phyloP scores from a whole-genome alignment of 75 land plant genomes.

The Picea sitchensis region DNA sequence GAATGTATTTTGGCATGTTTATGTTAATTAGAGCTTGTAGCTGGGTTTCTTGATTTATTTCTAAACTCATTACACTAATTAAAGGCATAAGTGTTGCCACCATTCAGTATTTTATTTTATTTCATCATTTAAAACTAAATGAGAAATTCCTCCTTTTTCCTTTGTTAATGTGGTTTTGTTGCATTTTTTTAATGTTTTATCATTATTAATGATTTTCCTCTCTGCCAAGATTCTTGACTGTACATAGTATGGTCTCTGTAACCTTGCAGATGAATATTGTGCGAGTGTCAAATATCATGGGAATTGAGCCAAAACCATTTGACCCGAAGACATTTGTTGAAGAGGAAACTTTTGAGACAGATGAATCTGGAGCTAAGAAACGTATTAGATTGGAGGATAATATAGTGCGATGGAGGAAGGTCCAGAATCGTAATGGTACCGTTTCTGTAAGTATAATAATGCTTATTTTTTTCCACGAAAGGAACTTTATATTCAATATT shows the following conservation, averaged over 20 bases:
- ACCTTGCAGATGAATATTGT: constrained; percentile 84
- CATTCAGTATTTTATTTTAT: not conserved
- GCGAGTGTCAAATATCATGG: constrained; percentile 96
- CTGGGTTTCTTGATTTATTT: not conserved
- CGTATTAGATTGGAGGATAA: constrained; percentile 92
- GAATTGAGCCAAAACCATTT: constrained; percentile 91
- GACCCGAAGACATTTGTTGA: constrained; percentile 96
- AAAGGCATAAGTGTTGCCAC: not conserved
- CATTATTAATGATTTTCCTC: not conserved
- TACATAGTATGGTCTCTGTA: not conserved
- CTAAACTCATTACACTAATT: not conserved
- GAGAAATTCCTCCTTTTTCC: not conserved
- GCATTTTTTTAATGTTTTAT: not conserved
- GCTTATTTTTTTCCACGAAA: not conserved
- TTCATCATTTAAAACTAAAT: not conserved
- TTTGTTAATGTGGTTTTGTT: not conserved
- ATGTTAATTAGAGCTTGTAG: not conserved
- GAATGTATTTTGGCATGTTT: not conserved
- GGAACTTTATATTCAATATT: not conserved
- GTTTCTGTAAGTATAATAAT: constrained; percentile 54
- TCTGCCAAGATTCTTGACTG: not conserved
- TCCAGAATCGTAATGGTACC: constrained; percentile 68
- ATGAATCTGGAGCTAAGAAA: constrained; percentile 86
- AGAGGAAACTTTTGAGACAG: constrained; percentile 81
- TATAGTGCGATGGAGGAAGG: constrained; percentile 89